Percentiles rank a stretch among this genome's conserved stretches.
These are phyloP conservation scores for Fusarium austroafricanum DNA, from an alignment of 2,329 filamentous ascomycete species.

Conservation along the genomic window DNA sequence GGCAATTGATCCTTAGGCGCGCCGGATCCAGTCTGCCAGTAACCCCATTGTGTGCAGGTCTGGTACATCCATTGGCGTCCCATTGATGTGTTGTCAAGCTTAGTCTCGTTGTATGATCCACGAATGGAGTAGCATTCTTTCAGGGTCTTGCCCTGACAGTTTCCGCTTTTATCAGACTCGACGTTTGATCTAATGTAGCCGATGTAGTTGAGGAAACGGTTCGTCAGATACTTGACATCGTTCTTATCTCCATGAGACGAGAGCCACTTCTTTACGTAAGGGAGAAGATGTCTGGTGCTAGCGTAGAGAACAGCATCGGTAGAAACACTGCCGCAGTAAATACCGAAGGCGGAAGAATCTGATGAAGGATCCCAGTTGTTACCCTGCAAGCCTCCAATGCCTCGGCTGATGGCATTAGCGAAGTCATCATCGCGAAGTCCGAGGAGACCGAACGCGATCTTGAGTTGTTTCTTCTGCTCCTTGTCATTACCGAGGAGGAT, in stretches of 20 bases:
- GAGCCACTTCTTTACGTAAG: conserved; percentile 55
- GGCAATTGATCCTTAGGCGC: conserved; percentile 73
- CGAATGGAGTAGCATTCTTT: conserved; percentile 50
- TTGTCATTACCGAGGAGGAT: conserved; percentile 58
- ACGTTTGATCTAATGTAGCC: conserved; percentile 56
- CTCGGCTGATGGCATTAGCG: conserved; percentile 55
- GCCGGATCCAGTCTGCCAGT: conserved; percentile 77
- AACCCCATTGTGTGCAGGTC: conserved; percentile 78
- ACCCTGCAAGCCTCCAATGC: conserved; percentile 59
- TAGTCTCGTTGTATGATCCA: conserved; percentile 33
- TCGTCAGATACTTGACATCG: conserved; percentile 53
- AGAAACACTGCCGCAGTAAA: conserved; percentile 62
- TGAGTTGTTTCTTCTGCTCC: conserved; percentile 60
- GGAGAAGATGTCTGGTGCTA: conserved; percentile 51
- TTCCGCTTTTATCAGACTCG: conserved; percentile 36
- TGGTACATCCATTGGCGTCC: conserved; percentile 64
- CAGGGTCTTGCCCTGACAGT: conserved; percentile 44
- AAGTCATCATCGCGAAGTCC: conserved; percentile 62
- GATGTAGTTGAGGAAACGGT: conserved; percentile 64
- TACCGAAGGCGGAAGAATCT: conserved; percentile 56
- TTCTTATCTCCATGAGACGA: conserved; percentile 55
- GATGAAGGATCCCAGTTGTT: conserved; percentile 66
- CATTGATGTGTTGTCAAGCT: conserved; percentile 35
- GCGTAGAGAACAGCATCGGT: conserved; percentile 57
- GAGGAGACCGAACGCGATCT: conserved; percentile 59